These are phyloP conservation scores for Tylopilus intermedius DNA, from an alignment of 768 basidiomycete species.

Conservation along the genomic window DNA sequence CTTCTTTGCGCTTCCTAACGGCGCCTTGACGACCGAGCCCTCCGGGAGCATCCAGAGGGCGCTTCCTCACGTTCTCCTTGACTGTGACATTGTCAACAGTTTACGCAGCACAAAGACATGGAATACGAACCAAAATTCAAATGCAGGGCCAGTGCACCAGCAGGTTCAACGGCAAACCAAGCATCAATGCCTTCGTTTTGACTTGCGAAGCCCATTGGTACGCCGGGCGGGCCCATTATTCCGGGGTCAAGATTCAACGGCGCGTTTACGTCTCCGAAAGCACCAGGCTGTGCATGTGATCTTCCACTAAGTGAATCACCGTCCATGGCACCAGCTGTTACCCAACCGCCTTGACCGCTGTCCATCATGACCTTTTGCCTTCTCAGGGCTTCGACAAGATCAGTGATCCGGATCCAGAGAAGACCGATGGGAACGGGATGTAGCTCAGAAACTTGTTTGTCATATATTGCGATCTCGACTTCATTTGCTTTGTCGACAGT, in stretches of 20 bases:
- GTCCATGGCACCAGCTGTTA: constrained; percentile 88
- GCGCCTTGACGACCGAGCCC: constrained; percentile 97
- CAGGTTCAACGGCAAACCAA: constrained; percentile 97
- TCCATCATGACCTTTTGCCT: constrained; percentile 90
- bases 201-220: constrained; percentile 17
- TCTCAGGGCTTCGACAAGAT: constrained; percentile 88
- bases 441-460: constrained; percentile 77
- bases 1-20: constrained; percentile 94
- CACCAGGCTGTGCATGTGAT: constrained; percentile 47
- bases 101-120: neutral
- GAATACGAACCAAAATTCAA: constrained; percentile 82
- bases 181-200: constrained; percentile 82
- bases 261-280: constrained; percentile 41
- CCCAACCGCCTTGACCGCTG: constrained; percentile 87
- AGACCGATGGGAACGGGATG: constrained; percentile 89
- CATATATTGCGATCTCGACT: constrained; percentile 93
- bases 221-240: constrained; percentile 26
- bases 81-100: constrained; percentile 44
- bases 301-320: constrained; percentile 47
- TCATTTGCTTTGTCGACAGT: constrained; percentile 97
- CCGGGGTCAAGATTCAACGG: constrained; percentile 37
- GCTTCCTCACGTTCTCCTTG: constrained; percentile 95
- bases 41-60: constrained; percentile 86
- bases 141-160: constrained; percentile 83
- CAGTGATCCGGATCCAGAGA: constrained; percentile 90